Evolutionary conservation across 2,329 filamentous ascomycete genomes (phyloP), one percentile per base, ranked within the genome.

Genomic region (Chrysoporthe austroafricana): DNA sequence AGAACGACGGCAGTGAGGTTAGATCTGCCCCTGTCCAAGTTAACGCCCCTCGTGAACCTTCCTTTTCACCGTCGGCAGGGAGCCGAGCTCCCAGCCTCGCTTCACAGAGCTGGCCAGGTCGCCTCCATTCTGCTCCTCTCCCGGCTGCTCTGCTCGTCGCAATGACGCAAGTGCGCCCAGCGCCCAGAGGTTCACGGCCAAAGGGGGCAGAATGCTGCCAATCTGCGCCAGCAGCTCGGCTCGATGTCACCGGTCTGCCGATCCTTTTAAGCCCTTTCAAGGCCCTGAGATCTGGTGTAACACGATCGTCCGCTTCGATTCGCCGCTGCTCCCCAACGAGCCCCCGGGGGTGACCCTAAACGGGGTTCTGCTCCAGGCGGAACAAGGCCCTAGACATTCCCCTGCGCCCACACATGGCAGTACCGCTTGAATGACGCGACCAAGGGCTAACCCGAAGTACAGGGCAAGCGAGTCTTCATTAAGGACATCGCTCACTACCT

Each of bases 401-500:
- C 21, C 46, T 18, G 7, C 11, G 11, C 46, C 9, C 18, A 21
- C 42, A 16, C 46, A 44, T 32, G 44, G 34, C n/a, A 44, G 36
- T 11, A 46, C n/a, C 14, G 46, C 21, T 11, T 11, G 34, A 34
- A 7, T 46, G 52, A 60, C 16, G 50, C 13, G 36, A 14, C 42
- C 46, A 63, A 56, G 14, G 50, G 66, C 68, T 71, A 60, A 67
- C 66, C 66, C 57, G 8, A 9, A 52, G 57, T 65, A 74, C 73
- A 96, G 92, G 91, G 90, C 74, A 97, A 97, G 83, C 92, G 95
- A 73, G 83, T 97, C 74, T 97, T 98, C 82, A 96, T 99, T 86
- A 99, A 99, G 80, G 96, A 98, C 79, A 99, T 98, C 82, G 90
- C 92, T 66, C 91, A 97, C 80, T 98, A 98, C 79, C 85, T 97